A percentile compares a stretch with the other conserved stretches of the same genome.
These are phyloP conservation scores for Gnomoniopsis sp. DNA, from an alignment of 2,329 filamentous ascomycete genomes.

Conservation along the genomic window DNA sequence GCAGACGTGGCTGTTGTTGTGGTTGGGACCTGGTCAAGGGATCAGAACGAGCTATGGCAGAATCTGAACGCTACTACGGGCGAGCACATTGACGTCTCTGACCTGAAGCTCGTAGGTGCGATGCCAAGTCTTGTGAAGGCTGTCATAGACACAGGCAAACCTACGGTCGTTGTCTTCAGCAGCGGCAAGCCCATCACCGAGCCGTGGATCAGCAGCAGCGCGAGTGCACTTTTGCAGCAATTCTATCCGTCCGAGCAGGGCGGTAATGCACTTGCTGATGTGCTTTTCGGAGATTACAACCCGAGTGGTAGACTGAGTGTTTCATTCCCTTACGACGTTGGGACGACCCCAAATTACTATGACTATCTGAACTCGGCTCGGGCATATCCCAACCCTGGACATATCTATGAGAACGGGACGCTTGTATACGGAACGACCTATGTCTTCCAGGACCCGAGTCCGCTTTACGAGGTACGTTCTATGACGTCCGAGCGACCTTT, in stretches of 20 bases:
- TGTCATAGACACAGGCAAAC: conserved; percentile 64
- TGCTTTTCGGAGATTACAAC: conserved; percentile 63
- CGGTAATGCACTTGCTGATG: conserved; percentile 62
- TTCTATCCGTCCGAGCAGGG: conserved; percentile 72
- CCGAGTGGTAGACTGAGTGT: conserved; percentile 65
- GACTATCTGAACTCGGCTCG: conserved; percentile 69
- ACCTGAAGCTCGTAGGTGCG: conserved; percentile 65
- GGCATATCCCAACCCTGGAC: conserved; percentile 48
- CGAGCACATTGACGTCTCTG: conserved; percentile 66
- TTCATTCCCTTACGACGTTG: conserved; percentile 64
- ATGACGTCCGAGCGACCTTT: not conserved
- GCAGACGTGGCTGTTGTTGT: conserved; percentile 72
- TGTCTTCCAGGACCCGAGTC: conserved; percentile 55
- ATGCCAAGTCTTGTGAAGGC: conserved; percentile 65
- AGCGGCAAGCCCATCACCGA: conserved; percentile 72
- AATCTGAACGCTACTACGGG: conserved; percentile 72
- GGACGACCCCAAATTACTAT: conserved; percentile 67
- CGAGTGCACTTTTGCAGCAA: conserved; percentile 66
- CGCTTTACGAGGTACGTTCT: conserved; percentile 47
- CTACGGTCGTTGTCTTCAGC: conserved; percentile 65
- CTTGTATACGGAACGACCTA: conserved; percentile 64
- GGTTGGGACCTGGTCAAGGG: conserved; percentile 72
- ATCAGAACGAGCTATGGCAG: conserved; percentile 68
- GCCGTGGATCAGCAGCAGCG: conserved; percentile 65
- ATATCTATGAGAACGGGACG: conserved; percentile 53